A percentile compares a stretch with the other conserved stretches of the same genome.
These are phyloP conservation scores for Capsella rubella DNA, from an alignment of 441 rosid genomes.

Conservation along the genomic window DNA sequence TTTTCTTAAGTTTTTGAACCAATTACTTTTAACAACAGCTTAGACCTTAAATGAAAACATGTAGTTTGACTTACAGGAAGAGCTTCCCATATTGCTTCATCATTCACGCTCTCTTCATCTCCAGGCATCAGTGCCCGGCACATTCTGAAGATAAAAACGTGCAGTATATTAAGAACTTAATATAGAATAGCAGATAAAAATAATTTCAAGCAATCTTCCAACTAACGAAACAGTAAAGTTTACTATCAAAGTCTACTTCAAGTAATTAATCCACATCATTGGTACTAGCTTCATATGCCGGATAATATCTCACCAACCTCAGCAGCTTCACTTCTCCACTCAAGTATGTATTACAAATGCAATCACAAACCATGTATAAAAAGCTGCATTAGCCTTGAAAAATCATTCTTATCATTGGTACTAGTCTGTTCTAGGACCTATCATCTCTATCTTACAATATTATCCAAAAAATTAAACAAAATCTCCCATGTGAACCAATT, in stretches of 20 bases:
- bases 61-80: slow-evolving; percentile 77
- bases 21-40: slow-evolving; percentile 9
- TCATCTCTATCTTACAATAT: background rate
- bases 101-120: slow-evolving; percentile 87
- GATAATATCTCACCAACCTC: background rate
- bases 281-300: slow-evolving; percentile 14
- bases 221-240: background rate
- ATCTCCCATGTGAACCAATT: background rate
- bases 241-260: background rate
- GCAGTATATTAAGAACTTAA: background rate
- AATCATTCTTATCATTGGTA: background rate
- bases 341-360: background rate
- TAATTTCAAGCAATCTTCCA: background rate
- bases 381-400: background rate
- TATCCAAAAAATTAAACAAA: background rate
- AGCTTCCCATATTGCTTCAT: slow-evolving; percentile 98
- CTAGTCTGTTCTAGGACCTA: background rate
- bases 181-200: background rate
- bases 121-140: slow-evolving; percentile 97
- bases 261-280: slow-evolving; percentile 1
- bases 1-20: slow-evolving; percentile 13
- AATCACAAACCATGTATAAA: slow-evolving; percentile 3
- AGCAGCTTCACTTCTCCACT: background rate
- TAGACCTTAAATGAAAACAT: slow-evolving; percentile 3
- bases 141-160: slow-evolving; percentile 64